A percentile compares a stretch with the other conserved stretches of the same genome.
These are phyloP conservation scores for Adansonia rubrostipa DNA, from an alignment of 441 rosid genomes.

Conservation along the genomic window DNA sequence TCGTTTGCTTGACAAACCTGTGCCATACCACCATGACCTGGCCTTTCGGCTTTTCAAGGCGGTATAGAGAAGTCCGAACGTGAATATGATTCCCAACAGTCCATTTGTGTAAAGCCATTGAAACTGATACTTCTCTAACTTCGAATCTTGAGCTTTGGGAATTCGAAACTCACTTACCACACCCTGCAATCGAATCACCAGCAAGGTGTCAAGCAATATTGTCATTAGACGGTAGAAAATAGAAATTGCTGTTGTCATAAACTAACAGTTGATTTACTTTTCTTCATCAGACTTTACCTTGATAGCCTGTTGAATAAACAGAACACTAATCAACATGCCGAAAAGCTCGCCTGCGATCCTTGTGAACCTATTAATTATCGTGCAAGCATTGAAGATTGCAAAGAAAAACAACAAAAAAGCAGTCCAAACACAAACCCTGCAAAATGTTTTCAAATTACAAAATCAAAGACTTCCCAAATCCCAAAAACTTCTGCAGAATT, in stretches of 20 bases:
- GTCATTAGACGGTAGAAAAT: background rate
- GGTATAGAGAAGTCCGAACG: slow-evolving; percentile 68
- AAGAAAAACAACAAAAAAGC: slow-evolving; percentile 43
- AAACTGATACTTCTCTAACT: slow-evolving; percentile 55
- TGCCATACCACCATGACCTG: slow-evolving; percentile 79
- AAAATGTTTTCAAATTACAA: background rate
- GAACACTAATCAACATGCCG: slow-evolving; percentile 85
- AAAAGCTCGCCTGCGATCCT: slow-evolving; percentile 91
- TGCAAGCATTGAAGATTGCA: slow-evolving; percentile 34
- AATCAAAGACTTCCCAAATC: background rate
- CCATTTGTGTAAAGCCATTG: slow-evolving; percentile 82
- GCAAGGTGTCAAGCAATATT: slow-evolving; percentile 9
- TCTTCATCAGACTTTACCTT: slow-evolving; percentile 48
- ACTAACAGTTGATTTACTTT: background rate
- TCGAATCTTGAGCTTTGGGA: slow-evolving; percentile 55
- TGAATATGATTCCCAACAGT: slow-evolving; percentile 67
- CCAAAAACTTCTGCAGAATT: background rate
- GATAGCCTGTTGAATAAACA: slow-evolving; percentile 84
- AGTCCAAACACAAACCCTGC: slow-evolving; percentile 94
- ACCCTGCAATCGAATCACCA: slow-evolving; percentile 54
- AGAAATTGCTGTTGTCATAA: background rate
- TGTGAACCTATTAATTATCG: slow-evolving; percentile 67
- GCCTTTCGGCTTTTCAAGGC: slow-evolving; percentile 76
- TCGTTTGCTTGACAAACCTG: slow-evolving; percentile 44
- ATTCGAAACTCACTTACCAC: slow-evolving; percentile 63